A percentile compares a stretch with the other conserved stretches of the same genome.
These are phyloP conservation scores for Macrolepiota dolichaula DNA, from an alignment of 768 basidiomycete genomes.

Conservation along the genomic window DNA sequence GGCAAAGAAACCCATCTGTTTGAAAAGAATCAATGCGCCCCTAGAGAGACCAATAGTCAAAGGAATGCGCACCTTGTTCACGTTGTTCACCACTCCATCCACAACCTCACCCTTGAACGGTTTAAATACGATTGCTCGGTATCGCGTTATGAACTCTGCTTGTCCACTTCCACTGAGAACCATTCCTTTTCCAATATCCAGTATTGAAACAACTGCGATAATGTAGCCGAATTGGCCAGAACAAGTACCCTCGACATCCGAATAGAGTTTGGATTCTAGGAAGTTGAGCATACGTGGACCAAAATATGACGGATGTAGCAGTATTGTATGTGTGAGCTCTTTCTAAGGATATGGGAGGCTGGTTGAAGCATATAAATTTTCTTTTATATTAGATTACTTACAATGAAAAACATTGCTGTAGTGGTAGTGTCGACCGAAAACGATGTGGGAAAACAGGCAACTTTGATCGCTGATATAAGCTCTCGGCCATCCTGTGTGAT, in stretches of 20 bases:
- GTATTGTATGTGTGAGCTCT: conserved; percentile 95
- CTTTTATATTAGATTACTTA: conserved; percentile 31
- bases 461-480: background rate
- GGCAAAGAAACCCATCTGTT: conserved; percentile 97
- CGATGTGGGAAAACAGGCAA: background rate
- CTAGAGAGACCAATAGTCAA: background rate
- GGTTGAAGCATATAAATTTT: background rate
- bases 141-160: conserved; percentile 93
- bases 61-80: conserved; percentile 76
- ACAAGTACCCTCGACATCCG: conserved; percentile 97
- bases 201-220: conserved; percentile 86
- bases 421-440: background rate
- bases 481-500: no score
- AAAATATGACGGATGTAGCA: conserved; percentile 97
- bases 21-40: background rate
- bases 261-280: conserved; percentile 89
- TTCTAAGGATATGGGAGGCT: conserved; percentile 51
- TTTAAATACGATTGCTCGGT: conserved; percentile 97
- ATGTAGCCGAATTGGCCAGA: conserved; percentile 94
- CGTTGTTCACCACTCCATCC: conserved; percentile 92
- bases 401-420: conserved; percentile 67
- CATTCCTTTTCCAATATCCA: conserved; percentile 91
- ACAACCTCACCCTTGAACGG: conserved; percentile 99
- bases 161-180: conserved; percentile 89
- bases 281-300: conserved; percentile 94